Conservation (phyloP, 108 stramenopile genomes). For the Skeletonema menzelii region DNA sequence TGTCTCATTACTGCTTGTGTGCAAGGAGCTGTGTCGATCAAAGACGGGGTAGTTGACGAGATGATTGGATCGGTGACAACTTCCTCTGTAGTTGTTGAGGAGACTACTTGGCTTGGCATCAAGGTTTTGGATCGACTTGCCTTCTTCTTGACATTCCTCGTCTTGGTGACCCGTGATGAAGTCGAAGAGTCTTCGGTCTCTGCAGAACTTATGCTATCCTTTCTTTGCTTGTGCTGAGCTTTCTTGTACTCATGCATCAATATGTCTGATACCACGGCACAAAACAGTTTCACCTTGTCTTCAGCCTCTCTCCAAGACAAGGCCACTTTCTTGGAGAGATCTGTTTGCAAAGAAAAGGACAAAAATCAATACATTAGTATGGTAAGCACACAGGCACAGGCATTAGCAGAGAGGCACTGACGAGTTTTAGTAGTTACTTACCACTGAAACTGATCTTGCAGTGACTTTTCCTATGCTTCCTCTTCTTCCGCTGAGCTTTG, state of each 20-base stretch:
- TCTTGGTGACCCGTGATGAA: background rate
- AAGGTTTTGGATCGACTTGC: background rate
- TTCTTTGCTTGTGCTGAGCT: background rate
- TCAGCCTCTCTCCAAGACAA: background rate
- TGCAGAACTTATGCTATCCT: background rate
- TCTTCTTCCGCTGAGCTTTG: slow-evolving; percentile 2
- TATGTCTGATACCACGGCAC: background rate
- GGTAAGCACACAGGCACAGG: background rate
- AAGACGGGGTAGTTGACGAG: background rate
- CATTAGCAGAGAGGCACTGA: background rate
- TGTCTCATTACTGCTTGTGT: background rate
- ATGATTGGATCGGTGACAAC: background rate
- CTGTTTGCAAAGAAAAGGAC: background rate
- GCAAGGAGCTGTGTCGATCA: background rate
- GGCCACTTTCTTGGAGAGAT: slow-evolving; percentile 3
- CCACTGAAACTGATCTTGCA: slow-evolving; percentile 52
- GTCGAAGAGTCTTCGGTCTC: background rate
- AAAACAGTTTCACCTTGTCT: slow-evolving; percentile 1
- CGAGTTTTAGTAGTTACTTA: background rate
- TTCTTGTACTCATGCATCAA: background rate
- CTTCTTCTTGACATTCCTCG: background rate
- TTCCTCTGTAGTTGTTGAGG: background rate
- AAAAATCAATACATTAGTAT: background rate
- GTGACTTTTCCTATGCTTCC: slow-evolving; percentile 50
- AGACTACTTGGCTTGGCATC: background rate